Evolutionary conservation across 2,329 filamentous ascomycete species (phyloP).

Genomic region (Trichoderma sp.): DNA sequence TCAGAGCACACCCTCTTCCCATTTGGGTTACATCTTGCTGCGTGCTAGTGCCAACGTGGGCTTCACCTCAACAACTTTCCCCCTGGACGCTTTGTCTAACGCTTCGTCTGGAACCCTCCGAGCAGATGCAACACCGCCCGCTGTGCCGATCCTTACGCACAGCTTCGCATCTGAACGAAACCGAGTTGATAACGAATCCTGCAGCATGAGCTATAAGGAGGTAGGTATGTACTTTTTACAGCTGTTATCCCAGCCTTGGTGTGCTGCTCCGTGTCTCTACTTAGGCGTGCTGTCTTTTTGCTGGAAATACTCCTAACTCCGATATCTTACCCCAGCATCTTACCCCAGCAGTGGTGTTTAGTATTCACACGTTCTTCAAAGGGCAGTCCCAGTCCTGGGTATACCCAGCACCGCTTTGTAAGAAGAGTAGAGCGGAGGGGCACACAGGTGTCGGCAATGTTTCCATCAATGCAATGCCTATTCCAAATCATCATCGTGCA

Average conservation of each 20-base stretch:
- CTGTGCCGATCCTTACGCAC: neutral
- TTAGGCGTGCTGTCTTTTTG: neutral
- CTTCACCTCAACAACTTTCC: neutral
- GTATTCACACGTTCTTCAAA: neutral
- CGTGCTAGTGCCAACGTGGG: neutral
- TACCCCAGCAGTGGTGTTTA: neutral
- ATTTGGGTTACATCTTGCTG: neutral
- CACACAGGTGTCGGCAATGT: neutral
- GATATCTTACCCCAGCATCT: neutral
- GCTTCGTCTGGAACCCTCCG: constrained; percentile 5
- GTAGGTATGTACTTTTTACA: neutral
- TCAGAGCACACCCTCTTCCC: neutral
- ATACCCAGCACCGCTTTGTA: neutral
- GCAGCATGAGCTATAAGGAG: neutral
- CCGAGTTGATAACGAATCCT: neutral
- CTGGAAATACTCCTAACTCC: neutral
- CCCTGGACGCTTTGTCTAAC: constrained; percentile 1
- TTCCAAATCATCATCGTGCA: neutral
- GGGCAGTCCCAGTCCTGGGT: neutral
- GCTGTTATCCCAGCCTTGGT: neutral
- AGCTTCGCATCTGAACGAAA: neutral
- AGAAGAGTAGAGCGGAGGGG: neutral
- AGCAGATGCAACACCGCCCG: neutral
- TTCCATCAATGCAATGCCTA: neutral
- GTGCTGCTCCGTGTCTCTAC: neutral